Conservation (phyloP, 148 eudicot genomes). For the Fagopyrum esculentum region DNA sequence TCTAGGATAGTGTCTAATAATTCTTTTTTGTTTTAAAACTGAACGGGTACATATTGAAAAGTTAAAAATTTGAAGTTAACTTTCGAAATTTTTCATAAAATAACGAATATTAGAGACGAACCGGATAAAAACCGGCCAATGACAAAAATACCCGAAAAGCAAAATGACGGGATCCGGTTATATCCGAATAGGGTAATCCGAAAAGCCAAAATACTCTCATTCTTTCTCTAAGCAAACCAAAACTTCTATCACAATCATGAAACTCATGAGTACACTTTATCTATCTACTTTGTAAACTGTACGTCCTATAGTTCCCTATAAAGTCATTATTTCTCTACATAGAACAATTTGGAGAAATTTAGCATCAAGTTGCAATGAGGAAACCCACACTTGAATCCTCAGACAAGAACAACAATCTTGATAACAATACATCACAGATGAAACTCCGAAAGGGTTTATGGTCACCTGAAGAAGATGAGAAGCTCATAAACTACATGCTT, state of each 20-base stretch:
- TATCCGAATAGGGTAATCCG: no score
- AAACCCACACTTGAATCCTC: conserved; percentile 33
- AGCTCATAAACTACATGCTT: conserved; percentile 55
- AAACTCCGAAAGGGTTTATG: conserved; percentile 58
- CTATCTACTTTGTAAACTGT: neutral
- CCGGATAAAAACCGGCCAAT: no score
- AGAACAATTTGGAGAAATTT: conserved; percentile 18
- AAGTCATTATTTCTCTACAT: conserved; percentile 27
- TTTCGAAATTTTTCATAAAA: no score
- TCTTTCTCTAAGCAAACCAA: conserved; percentile 53
- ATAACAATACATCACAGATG: neutral
- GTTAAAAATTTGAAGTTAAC: no score
- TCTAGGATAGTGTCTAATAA: no score
- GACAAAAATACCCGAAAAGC: no score
- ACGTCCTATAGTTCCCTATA: conserved; percentile 26
- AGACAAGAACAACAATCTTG: conserved; percentile 18
- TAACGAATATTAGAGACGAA: no score
- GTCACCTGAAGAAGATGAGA: conserved; percentile 67
- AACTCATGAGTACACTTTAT: conserved; percentile 31
- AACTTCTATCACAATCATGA: conserved; percentile 44
- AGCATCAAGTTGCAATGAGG: conserved; percentile 33
- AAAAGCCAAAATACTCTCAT: conserved; percentile 13
- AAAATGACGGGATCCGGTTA: no score
- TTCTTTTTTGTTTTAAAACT: no score
- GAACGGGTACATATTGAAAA: no score